These are phyloP conservation scores for Yarrowia deformans DNA, from an alignment of 805 yeast genomes.

Conservation along the genomic window DNA sequence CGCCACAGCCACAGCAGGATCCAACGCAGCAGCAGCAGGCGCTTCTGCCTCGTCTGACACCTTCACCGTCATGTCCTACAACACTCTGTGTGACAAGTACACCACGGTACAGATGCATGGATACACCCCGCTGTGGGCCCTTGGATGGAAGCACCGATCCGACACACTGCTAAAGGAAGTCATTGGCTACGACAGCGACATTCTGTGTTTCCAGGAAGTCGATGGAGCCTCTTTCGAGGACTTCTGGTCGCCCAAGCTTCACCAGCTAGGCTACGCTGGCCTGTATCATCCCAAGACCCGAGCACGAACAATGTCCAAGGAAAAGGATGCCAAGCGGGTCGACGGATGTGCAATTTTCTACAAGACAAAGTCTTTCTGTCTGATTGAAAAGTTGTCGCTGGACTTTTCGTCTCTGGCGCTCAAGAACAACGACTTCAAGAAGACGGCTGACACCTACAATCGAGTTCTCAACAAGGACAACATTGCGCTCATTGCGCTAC, in stretches of 20 bases:
- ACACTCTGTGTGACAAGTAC: conserved; percentile 93
- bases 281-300: conserved; percentile 86
- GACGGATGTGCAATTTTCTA: conserved; percentile 98
- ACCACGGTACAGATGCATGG: conserved; percentile 92
- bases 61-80: conserved; percentile 85
- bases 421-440: conserved; percentile 74
- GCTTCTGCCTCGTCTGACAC: conserved; percentile 28
- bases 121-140: conserved; percentile 97
- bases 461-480: conserved; percentile 96
- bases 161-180: conserved; percentile 78
- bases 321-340: conserved; percentile 83
- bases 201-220: conserved; percentile 94
- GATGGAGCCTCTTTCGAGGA: conserved; percentile 87
- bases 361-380: conserved; percentile 69
- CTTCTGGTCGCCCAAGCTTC: conserved; percentile 80
- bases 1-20: conserved; percentile 29
- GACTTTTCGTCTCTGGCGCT: conserved; percentile 71
- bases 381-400: conserved; percentile 72
- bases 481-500: conserved; percentile 77
- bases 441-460: conserved; percentile 92
- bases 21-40: conserved; percentile 13
- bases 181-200: conserved; percentile 68
- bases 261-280: conserved; percentile 78
- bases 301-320: conserved; percentile 78
- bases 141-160: conserved; percentile 90